Evolutionary conservation across 2,329 filamentous ascomycete genomes (phyloP), one percentile per base, ranked within the genome.

Genomic region (Aspergillus calidoustus): DNA sequence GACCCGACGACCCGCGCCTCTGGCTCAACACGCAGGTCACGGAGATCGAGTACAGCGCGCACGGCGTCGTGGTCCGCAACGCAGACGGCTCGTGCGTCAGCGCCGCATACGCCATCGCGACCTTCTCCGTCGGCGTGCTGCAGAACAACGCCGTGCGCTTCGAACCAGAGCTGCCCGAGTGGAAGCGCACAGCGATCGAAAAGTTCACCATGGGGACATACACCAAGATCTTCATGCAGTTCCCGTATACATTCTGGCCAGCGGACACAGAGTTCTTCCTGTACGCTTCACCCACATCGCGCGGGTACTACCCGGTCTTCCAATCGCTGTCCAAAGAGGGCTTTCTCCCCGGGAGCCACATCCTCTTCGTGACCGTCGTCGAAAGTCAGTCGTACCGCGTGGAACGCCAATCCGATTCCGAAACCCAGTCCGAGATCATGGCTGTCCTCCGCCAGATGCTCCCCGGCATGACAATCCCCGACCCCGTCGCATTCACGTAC

Each of bases 151-250:
- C 78, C 0, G 82, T 91, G 1, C 72, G 74, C 0, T 91, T 91
- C 70, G 70, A 79, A 11, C 89, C 89, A 0, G 66, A 76, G 5
- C 77, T 91, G 0, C 89, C 89, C 0, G 73, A 73, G 3, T 91
- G 88, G 89, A 91, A 91, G 73, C 78, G 82, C 15, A 81, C 81
- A 3, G 85, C 86, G 0, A 89, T 91, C 55, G 82, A 85, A 3
- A 86, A 83, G 43, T 90, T 90, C 71, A 79, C 81, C 63, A 90
- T 91, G 85, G 89, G 86, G 7, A 90, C 87, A 0, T 91, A 91
- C 75, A 91, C 88, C 55, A 91, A 91, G 71, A 85, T 91, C 63
- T 91, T 91, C 75, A 77, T 89, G 62, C 88, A 90, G 64, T 91
- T 91, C 74, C 78, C 87, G 62, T 79, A 87, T 58, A 84, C 86